phyloP scores from a whole-genome alignment of 352 stramenopile genomes.

The Globisporangium mamillatum region DNA sequence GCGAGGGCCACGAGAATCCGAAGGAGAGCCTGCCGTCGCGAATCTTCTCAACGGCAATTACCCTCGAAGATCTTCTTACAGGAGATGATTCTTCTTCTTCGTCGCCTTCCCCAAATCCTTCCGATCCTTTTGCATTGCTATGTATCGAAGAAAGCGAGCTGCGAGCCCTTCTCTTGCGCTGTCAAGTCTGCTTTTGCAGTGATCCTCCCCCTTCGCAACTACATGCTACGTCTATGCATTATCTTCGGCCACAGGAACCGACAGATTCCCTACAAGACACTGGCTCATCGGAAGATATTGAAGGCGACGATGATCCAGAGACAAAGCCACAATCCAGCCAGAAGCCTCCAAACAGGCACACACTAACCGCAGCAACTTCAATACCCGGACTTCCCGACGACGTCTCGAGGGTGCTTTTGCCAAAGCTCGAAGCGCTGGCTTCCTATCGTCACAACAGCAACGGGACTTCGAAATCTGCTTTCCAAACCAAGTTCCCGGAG shows the following conservation, averaged over 20 bases:
- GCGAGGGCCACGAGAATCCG: background rate
- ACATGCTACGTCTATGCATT: background rate
- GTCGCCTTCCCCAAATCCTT: background rate
- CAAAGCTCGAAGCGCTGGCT: constrained; percentile 14
- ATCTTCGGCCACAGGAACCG: background rate
- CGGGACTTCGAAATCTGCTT: constrained; percentile 2
- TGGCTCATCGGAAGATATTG: background rate
- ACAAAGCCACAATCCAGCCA: background rate
- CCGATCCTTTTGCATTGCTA: background rate
- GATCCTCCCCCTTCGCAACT: background rate
- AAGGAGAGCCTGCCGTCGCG: background rate
- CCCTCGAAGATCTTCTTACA: background rate
- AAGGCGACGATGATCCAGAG: background rate
- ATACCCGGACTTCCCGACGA: constrained; percentile 26
- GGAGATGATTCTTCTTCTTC: background rate
- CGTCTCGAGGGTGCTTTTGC: constrained; percentile 12
- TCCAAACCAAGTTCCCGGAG: constrained; percentile 8
- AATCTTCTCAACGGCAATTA: constrained; percentile 8
- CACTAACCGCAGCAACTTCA: background rate
- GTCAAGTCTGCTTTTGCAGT: constrained; percentile 22
- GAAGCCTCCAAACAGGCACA: background rate
- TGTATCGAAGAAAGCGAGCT: constrained; percentile 11
- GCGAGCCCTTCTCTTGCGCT: constrained; percentile 18
- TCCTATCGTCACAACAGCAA: constrained; percentile 9
- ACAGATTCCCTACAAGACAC: background rate